Conservation (phyloP, 495 filamentous ascomycete genomes). For the Pseudotulostoma volvatum region DNA sequence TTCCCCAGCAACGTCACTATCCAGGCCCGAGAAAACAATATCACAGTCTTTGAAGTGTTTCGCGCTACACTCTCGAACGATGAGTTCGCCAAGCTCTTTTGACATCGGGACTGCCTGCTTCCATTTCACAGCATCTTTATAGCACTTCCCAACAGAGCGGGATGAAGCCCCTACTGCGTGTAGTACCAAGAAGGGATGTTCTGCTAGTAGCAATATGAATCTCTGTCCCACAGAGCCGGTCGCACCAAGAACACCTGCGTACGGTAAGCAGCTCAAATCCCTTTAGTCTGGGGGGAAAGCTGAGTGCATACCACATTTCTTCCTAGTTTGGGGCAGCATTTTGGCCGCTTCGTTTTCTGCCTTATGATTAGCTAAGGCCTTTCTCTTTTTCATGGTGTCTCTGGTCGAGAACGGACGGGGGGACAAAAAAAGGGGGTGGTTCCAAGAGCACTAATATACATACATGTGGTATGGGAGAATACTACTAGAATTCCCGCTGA, state of each 20-base stretch:
- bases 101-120: constrained; percentile 67
- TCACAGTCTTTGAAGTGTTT: constrained; percentile 67
- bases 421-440: no score
- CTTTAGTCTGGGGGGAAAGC: neutral
- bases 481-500: no score
- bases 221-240: constrained; percentile 70
- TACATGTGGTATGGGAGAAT: no score
- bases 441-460: no score
- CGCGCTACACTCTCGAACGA: constrained; percentile 60
- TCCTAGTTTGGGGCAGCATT: constrained; percentile 13
- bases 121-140: constrained; percentile 70
- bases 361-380: no score
- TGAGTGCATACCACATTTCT: constrained; percentile 37
- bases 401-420: no score
- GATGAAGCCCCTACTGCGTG: constrained; percentile 66
- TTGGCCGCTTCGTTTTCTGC: no score
- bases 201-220: constrained; percentile 66
- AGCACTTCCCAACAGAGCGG: constrained; percentile 65
- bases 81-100: constrained; percentile 44
- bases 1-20: constrained; percentile 68
- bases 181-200: constrained; percentile 60
- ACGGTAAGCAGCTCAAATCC: constrained; percentile 7
- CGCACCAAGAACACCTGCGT: constrained; percentile 28
- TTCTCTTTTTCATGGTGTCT: no score
- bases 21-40: constrained; percentile 76